Base-by-base conservation (phyloP, 176 grass and related monocot genomes). In the Juncus inflexus region DNA sequence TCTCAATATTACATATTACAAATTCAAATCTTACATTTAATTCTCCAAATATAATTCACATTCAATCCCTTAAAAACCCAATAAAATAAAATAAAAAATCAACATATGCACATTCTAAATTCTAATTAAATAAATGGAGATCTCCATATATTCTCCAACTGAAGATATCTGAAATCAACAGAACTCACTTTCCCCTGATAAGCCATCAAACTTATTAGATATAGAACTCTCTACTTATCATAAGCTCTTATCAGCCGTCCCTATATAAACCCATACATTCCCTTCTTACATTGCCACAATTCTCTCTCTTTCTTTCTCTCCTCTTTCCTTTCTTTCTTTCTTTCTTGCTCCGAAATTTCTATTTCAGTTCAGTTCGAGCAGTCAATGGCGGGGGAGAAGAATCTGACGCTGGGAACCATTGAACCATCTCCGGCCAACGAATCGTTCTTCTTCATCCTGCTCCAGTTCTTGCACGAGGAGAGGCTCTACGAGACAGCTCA, bases 401-500 rank as follows among this genome's bases (percentile, higher is more conserved):
- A 19, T 66, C 13, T 28, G 19, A 15, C 9, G 15, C 12, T 52
- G 3, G 52, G 13, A 40, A 4, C 10, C 0, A 51, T 1, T 11
- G 54, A 2, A 4, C 37, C 15, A 35, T 39, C 37, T 19, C 7
- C 7, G 9, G 1, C 52, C 6, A 2, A 43, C 3, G 37, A 40
- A 37, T 16, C 52, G 4, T 12, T 41, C 1, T 6, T 15, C 3
- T 60, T 35, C 19, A 4, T 60, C 5, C 12, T 72, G n/a, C 53
- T 60, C 19, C 37, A 47, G 53, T 45, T 28, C 19, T 60, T 72
- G 35, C 19, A 60, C 11, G 53, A 42, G 52, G 16, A 15, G 37
- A 14, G 10, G 12, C n/a, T 56, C 37, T 36, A 42, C 52, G 68
- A 72, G 39, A 42, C 68, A 12, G 52, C 54, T 60, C 68, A 72